A percentile compares a stretch with the other conserved stretches of the same genome.
Evolutionary conservation across 2,329 filamentous ascomycete species (phyloP).

Genomic region (Hypoxylon sp.): DNA sequence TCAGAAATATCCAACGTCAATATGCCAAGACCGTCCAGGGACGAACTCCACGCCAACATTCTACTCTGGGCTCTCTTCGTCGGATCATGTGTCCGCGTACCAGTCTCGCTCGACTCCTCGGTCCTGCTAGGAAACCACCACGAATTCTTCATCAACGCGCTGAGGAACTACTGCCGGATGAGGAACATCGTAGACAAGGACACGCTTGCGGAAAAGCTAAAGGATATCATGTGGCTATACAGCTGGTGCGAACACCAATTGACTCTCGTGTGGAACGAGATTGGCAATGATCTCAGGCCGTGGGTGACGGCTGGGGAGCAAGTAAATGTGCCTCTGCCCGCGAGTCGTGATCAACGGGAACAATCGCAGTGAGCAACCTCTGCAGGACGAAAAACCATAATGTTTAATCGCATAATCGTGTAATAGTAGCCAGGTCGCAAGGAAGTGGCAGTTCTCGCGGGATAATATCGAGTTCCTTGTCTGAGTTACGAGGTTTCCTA

Average conservation of each 20-base stretch:
- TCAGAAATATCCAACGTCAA: constrained; percentile 10
- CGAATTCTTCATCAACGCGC: constrained; percentile 52
- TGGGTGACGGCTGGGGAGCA: constrained; percentile 26
- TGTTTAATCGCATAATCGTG: constrained; percentile 41
- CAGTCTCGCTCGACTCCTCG: constrained; percentile 30
- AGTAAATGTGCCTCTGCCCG: constrained; percentile 10
- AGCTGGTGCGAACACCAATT: constrained; percentile 55
- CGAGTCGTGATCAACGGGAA: constrained; percentile 8
- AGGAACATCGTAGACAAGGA: constrained; percentile 50
- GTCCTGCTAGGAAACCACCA: constrained; percentile 47
- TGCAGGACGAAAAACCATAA: constrained; percentile 23
- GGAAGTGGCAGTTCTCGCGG: background rate
- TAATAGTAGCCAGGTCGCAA: constrained; percentile 20
- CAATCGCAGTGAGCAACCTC: constrained; percentile 1
- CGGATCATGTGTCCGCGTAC: constrained; percentile 53
- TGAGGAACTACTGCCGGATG: constrained; percentile 50
- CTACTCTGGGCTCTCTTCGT: constrained; percentile 55
- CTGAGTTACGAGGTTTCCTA: constrained; percentile 6
- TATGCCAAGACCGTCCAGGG: constrained; percentile 22
- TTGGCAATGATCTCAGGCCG: constrained; percentile 42
- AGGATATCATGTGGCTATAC: constrained; percentile 52
- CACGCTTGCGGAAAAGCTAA: constrained; percentile 46
- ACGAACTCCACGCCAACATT: constrained; percentile 52
- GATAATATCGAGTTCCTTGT: constrained; percentile 5
- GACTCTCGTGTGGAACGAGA: constrained; percentile 50